phyloP scores from a whole-genome alignment of 2,329 filamentous ascomycete species.

The Fusarium proliferatum region DNA sequence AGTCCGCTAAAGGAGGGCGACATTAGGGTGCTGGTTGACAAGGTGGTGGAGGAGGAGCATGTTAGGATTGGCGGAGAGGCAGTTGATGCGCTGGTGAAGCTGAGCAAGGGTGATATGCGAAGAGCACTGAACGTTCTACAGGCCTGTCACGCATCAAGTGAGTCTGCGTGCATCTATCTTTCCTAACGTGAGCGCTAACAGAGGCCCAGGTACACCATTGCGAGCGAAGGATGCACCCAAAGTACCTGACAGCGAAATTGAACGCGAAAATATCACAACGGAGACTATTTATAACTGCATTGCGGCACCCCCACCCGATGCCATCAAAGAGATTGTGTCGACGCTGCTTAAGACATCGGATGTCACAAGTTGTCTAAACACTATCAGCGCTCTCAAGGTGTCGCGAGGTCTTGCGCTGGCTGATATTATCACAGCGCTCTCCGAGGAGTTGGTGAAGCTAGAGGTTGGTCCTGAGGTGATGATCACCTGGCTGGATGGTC shows the following conservation, averaged over 20 bases:
- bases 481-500: constrained; percentile 89
- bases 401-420: constrained; percentile 89
- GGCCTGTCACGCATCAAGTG: constrained; percentile 94
- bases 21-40: constrained; percentile 86
- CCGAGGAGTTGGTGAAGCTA: constrained; percentile 83
- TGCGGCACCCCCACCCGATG: constrained; percentile 90
- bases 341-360: constrained; percentile 87
- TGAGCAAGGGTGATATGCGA: constrained; percentile 97
- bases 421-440: constrained; percentile 89
- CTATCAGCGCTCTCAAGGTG: constrained; percentile 87
- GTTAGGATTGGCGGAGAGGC: constrained; percentile 87
- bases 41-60: constrained; percentile 87
- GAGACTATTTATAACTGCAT: constrained; percentile 98
- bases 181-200: constrained; percentile 7
- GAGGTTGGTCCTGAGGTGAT: constrained; percentile 89
- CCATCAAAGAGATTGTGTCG: constrained; percentile 84
- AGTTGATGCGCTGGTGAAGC: constrained; percentile 81
- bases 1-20: constrained; percentile 91
- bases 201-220: constrained; percentile 70
- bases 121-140: constrained; percentile 94
- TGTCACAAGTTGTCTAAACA: constrained; percentile 88
- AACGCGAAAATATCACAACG: constrained; percentile 83
- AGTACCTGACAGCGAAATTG: constrained; percentile 71
- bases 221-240: constrained; percentile 69
- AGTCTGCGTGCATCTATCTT: constrained; percentile 43